Evolutionary conservation across 805 yeast genomes (phyloP).

Genomic region (Cyberlindnera nakhonratchasimensis): DNA sequence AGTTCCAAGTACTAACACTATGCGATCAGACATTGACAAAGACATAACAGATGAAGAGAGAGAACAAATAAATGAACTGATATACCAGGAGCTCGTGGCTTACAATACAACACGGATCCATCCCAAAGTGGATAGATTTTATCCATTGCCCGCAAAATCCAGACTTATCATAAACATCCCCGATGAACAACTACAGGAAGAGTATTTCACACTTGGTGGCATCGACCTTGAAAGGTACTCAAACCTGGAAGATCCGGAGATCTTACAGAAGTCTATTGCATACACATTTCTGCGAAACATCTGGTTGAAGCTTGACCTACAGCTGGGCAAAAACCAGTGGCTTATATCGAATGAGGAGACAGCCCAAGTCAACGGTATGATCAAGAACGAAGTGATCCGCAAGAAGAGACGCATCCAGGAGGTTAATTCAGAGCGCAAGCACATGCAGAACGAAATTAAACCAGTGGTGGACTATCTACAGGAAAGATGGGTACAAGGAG

Average conservation of each 20-base stretch:
- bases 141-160: constrained; percentile 18
- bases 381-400: constrained; percentile 30
- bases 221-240: constrained; percentile 35
- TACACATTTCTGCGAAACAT: constrained; percentile 33
- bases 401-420: constrained; percentile 44
- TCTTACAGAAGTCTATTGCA: constrained; percentile 25
- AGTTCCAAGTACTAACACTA: constrained; percentile 8
- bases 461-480: constrained; percentile 43
- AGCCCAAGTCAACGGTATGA: constrained; percentile 27
- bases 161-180: constrained; percentile 3
- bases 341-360: constrained; percentile 34
- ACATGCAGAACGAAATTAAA: constrained; percentile 40
- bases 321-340: constrained; percentile 37
- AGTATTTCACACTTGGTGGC: constrained; percentile 29
- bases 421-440: constrained; percentile 39
- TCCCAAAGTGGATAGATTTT: constrained; percentile 21
- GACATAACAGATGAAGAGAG: constrained; percentile 36
- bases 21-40: constrained; percentile 32
- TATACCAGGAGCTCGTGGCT: constrained; percentile 21
- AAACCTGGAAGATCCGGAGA: constrained; percentile 26
- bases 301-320: constrained; percentile 37
- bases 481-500: constrained; percentile 48
- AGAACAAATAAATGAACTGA: constrained; percentile 34
- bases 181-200: constrained; percentile 16
- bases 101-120: constrained; percentile 11